Evolutionary conservation across 345 rosid species (phyloP), one percentile per base, ranked within the genome.

Genomic region (Tarenaya hassleriana): DNA sequence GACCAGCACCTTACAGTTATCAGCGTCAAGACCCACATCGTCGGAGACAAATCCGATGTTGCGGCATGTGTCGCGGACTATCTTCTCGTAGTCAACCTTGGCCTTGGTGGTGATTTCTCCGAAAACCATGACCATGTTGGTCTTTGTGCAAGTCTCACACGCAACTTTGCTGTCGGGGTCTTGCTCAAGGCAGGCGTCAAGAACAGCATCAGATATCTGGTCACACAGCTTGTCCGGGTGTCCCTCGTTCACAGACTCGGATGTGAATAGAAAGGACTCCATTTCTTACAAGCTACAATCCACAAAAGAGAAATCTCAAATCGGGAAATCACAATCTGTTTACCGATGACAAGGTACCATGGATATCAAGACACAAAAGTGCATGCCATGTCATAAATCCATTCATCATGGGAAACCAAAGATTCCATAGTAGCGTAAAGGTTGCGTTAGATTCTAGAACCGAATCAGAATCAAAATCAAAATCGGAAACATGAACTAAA

Each of bases 131-230:
- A 82, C 89, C 89, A 82, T 79, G 86, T 82, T 82, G 69, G 86
- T 82, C 71, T 82, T 82, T 61, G 83, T 75, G 62, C 90, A 83
- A 47, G 90, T 83, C 64, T 83, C 90, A 33, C 90, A 83, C 10
- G 86, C 90, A 53, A 83, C 90, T 80, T 83, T 83, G 90, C 86
- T 83, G 43, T 75, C 80, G 17, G 90, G 83, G 60, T 83, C 90
- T 75, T 83, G 75, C 61, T 72, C 82, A 15, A 83, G 86, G 69
- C 90, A 83, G 45, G 90, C 90, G 33, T 83, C 90, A 1, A 83
- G 86, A 53, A 83, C 82, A 0, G 90, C 90, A 65, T 79, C 90
- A 19, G 90, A 83, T 63, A 83, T 69, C 72, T 79, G 90, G 72
- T 83, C 90, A 40, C 90, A 83, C 38, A 83, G 75, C 77, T 83